Evolutionary conservation across 192 early-diverging fungal species (phyloP).

Genomic region (Dimargaris xerosporica): DNA sequence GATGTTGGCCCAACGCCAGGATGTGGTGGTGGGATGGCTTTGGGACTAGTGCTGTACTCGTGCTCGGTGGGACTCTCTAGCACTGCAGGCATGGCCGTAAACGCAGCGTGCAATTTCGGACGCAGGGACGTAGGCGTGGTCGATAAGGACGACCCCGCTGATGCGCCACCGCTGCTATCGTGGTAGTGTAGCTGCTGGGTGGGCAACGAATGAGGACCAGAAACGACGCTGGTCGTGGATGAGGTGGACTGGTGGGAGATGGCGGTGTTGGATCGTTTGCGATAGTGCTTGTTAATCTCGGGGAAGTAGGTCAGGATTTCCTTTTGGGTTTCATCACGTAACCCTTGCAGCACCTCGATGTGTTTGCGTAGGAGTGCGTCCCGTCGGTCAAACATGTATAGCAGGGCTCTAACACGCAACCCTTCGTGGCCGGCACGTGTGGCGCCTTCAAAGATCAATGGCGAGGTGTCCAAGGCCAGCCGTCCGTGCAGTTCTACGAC

Average conservation of each 20-base stretch:
- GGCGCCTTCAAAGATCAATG: constrained; percentile 11
- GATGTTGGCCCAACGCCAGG: neutral
- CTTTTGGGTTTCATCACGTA: constrained; percentile 3
- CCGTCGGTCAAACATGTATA: constrained; percentile 13
- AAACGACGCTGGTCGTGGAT: neutral
- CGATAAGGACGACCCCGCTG: neutral
- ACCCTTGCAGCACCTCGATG: neutral
- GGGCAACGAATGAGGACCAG: neutral
- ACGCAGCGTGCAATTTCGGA: neutral
- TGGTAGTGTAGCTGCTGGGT: neutral
- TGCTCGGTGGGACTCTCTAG: neutral
- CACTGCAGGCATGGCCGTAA: neutral
- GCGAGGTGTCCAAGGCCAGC: constrained; percentile 9
- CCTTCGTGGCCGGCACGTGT: constrained; percentile 7
- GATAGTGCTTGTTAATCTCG: constrained; percentile 12
- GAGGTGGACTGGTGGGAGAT: neutral
- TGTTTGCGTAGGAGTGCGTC: constrained; percentile 9
- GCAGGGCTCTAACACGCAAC: constrained; percentile 2
- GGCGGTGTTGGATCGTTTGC: constrained; percentile 10
- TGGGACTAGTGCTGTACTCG: no score
- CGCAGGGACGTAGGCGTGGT: neutral
- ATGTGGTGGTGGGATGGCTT: neutral
- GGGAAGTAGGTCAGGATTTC: constrained; percentile 10
- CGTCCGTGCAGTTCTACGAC: constrained; percentile 7
- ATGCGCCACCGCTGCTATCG: neutral